Evolutionary conservation across 805 yeast species (phyloP), one percentile per base, ranked within the genome.

Genomic region (Candida tibetensis): DNA sequence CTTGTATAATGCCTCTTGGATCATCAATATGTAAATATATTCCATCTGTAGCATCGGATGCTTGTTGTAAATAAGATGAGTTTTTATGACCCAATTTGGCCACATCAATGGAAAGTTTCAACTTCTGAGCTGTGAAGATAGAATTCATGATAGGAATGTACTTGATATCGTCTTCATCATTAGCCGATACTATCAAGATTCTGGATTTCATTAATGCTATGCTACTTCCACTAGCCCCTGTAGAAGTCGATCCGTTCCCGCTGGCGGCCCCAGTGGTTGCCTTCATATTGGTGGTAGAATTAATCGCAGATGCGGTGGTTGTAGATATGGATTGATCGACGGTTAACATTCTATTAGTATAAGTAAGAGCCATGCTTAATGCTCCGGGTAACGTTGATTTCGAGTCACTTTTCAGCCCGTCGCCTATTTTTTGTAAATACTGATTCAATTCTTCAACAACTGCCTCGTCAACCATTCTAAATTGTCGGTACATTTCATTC

Each of bases 81-180:
- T 78, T 78, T 19, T 45, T 43, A 6, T 53, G 48, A 1, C 83
- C 83, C 19, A 93, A 66, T 53, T 90, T 89, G 43, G 95, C 91
- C 9, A 90, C 90, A 59, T 93, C 98, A 16, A 93, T 80, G 2
- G 96, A 85, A 13, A 90, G 78, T 50, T 81, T 82, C 84, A 85
- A 76, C 60, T 90, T 91, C 49, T 93, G 96, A 0, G 98, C 96
- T 0, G 97, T 91, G 64, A 93, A 93, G 21, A 93, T 91, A 42
- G 93, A 76, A 60, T 93, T 93, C 98, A 93, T 93, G 30, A 88
- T 81, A 4, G 97, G 85, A 30, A 91, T 86, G 58, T 93, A 95
- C 41, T 86, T 87, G 36, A 87, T 69, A 28, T 52, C 53, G 39
- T 79, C 81, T 50, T 87, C 89, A 45, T 80, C 87, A 46, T 82